Evolutionary conservation across 1,139 yeast genomes (phyloP), one percentile per base, ranked within the genome.

Genomic region (Candida sp.): DNA sequence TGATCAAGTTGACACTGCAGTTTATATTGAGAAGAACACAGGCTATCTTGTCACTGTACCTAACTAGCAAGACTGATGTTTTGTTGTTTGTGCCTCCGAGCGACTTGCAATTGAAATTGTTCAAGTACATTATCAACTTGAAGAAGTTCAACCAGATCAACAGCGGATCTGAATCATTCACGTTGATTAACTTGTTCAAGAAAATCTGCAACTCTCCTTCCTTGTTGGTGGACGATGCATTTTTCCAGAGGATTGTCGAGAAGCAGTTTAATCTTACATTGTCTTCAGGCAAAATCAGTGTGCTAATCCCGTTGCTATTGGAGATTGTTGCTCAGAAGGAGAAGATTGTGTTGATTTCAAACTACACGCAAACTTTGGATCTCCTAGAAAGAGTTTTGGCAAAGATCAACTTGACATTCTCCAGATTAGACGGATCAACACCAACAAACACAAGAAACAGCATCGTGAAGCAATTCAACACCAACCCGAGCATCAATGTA

Each of bases 361-460:
- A 94, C 54, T 94, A 86, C 54, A 94, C 98, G 0, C 88, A 90
- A 62, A 92, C 97, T 0, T 73, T 94, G 46, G 97, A 94, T 63
- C 68, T 94, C 4, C 70, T 94, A 28, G 91, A 90, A 62, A 68
- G 70, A 7, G 63, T 88, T 9, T 65, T 92, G 44, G 70, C 68
- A 5, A 79, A 81, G 28, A 64, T 83, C 35, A 78, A 80, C 48
- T 63, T 88, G 55, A 65, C 80, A 0, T 86, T 76, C 61, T 66
- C 80, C 9, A 74, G 99, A 46, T 70, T 94, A 7, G 99, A 96
- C 69, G 99, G 99, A 0, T 76, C 89, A 1, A 91, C 97, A 0
- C 87, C 91, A 0, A 78, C 85, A 25, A 81, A 79, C 33, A 73
- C 78, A 46, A 73, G 99, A 37, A 88, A 85, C 50, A 67, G 76